Evolutionary conservation across 495 filamentous ascomycete genomes (phyloP).

Genomic region (Aspergillus campestris): DNA sequence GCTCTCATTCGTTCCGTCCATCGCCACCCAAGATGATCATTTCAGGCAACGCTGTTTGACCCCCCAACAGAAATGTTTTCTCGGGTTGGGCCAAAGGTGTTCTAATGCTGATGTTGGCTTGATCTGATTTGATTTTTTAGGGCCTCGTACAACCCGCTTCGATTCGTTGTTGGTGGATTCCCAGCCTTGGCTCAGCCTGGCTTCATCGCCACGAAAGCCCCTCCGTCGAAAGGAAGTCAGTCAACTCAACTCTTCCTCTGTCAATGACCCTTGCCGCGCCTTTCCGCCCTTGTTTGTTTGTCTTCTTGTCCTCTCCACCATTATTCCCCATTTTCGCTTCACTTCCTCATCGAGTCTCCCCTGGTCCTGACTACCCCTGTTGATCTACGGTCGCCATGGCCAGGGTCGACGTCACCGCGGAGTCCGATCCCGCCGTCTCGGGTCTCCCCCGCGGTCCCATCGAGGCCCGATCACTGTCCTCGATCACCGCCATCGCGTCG

Average conservation of each 20-base stretch:
- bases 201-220: too few species aligned
- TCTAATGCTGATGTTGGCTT: too few species aligned
- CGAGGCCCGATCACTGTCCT: slow-evolving; percentile 75
- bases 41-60: too few species aligned
- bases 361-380: neutral
- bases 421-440: slow-evolving; percentile 17
- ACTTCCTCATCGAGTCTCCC: neutral
- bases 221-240: too few species aligned
- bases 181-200: too few species aligned
- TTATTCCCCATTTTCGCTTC: slow-evolving; percentile 1
- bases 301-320: neutral
- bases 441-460: slow-evolving; percentile 39
- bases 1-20: neutral
- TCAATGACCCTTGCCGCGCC: neutral
- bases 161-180: too few species aligned
- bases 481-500: slow-evolving; percentile 69
- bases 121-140: too few species aligned
- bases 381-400: slow-evolving; percentile 9
- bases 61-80: too few species aligned
- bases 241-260: too few species aligned
- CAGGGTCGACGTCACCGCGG: slow-evolving; percentile 15
- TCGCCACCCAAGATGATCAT: neutral
- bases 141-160: too few species aligned
- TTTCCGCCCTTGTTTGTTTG: slow-evolving; percentile 10
- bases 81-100: too few species aligned